Base-by-base conservation (phyloP, 768 basidiomycete genomes). In the Lactifluus piperatus region DNA sequence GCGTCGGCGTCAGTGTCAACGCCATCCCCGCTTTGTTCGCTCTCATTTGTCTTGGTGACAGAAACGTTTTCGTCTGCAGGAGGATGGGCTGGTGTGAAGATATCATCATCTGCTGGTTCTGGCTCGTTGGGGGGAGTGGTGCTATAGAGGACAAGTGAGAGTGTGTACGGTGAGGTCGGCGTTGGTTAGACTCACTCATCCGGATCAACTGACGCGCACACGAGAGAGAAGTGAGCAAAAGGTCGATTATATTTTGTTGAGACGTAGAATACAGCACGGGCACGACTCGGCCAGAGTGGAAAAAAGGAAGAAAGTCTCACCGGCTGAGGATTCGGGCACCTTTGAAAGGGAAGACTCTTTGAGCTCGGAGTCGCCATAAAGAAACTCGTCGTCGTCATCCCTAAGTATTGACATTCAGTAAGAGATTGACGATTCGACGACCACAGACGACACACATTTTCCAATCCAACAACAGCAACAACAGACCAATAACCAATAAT, bases 371-470 rank as follows among this genome's bases (percentile, higher is more conserved):
- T 70, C 70, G 56, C 71, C 71, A 58, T 69, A 71, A 46, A 70
- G 65, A 62, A 66, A 70, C 59, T 72, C 71, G 62, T 73, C 70
- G 61, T 71, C 72, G 65, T 73, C 72, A 56, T 69, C 68, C 66
- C 67, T 69, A 50, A 30, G n/a, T 39, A 47, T 26, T 24, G n/a
- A 29, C 13, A 34, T 56, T 58, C 54, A 62, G 62, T 54, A 46
- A 61, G 49, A 51, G 37, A n/a, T 39, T 27, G 45, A 47, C 45
- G 18, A 47, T 44, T 26, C 22, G 37, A 48, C 50, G 60, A 61
- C 60, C 36, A 49, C 54, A 36, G 32, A 27, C 41, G 50, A 61
- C 50, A 61, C 60, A 61, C 60, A 61, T 61, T 56, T 59, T 51
- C 52, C 34, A 52, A 47, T 53, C 52, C 46, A 59, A 59, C 46